A percentile compares a stretch with the other conserved stretches of the same genome.
These are phyloP conservation scores for Cercospora sp. DNA, from an alignment of 2,329 filamentous ascomycete genomes.

Conservation along the genomic window DNA sequence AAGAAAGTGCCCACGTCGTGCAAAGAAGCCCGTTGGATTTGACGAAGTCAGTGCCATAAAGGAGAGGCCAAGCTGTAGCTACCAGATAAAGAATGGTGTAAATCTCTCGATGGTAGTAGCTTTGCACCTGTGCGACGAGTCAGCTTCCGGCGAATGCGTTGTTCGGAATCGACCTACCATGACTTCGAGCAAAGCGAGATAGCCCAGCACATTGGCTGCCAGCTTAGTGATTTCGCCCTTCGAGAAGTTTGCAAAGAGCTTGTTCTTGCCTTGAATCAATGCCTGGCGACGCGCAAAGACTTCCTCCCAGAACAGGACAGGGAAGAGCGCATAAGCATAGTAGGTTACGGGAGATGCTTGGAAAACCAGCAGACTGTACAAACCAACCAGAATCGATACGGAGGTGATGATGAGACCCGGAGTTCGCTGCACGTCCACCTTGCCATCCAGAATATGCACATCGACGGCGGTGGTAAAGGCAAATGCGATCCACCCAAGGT, in stretches of 20 bases:
- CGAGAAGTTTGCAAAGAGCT: constrained; percentile 69
- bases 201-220: constrained; percentile 63
- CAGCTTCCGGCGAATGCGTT: neutral
- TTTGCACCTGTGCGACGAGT: constrained; percentile 66
- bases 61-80: constrained; percentile 74
- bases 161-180: constrained; percentile 52
- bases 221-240: constrained; percentile 60
- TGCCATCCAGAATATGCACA: constrained; percentile 77
- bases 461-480: constrained; percentile 86
- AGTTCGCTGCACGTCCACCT: constrained; percentile 64
- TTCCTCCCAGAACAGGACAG: constrained; percentile 94
- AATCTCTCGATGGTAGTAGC: constrained; percentile 87
- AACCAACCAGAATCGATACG: constrained; percentile 68
- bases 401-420: constrained; percentile 64
- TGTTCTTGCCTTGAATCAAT: constrained; percentile 64
- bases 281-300: constrained; percentile 77
- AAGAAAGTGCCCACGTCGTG: constrained; percentile 73
- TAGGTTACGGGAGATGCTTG: constrained; percentile 81
- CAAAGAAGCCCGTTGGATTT: constrained; percentile 64
- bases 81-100: constrained; percentile 78
- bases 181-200: constrained; percentile 74
- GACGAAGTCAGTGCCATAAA: constrained; percentile 74
- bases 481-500: constrained; percentile 93
- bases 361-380: constrained; percentile 78
- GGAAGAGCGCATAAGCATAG: constrained; percentile 90